Conservation (phyloP, 441 rosid species). For the Syzygium malaccense region DNA sequence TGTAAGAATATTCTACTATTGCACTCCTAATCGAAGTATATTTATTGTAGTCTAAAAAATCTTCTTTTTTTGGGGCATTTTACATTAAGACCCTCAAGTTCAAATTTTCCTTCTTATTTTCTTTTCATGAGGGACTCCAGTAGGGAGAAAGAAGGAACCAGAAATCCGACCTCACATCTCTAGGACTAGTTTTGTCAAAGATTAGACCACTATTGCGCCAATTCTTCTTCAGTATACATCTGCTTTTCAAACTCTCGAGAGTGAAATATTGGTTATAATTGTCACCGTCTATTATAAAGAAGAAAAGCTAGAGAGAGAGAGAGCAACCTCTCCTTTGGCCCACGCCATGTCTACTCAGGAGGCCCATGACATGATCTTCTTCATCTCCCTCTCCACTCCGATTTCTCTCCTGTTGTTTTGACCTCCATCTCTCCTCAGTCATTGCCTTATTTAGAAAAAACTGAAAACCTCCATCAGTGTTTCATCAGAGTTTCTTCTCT, state of each 20-base stretch:
- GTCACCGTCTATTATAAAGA: not conserved
- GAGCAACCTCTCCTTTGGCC: constrained; percentile 39
- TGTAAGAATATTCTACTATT: not conserved
- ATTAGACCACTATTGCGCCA: not conserved
- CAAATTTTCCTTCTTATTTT: not conserved
- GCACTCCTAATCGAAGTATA: not conserved
- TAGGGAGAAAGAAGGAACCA: not conserved
- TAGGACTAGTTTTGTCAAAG: not conserved
- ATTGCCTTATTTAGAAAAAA: constrained; percentile 33
- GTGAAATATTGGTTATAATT: not conserved
- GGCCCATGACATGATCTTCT: constrained; percentile 41
- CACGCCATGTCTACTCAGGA: constrained; percentile 38
- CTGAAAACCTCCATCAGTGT: constrained; percentile 7
- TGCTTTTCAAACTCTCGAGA: not conserved
- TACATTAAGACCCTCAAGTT: not conserved
- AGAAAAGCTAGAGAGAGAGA: constrained; percentile 15
- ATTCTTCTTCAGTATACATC: not conserved
- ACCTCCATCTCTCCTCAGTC: constrained; percentile 14
- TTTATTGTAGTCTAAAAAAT: not conserved
- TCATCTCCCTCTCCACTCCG: constrained; percentile 30
- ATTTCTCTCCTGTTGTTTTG: constrained; percentile 20
- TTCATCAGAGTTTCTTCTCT: not conserved
- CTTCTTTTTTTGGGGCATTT: not conserved
- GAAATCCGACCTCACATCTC: not conserved
- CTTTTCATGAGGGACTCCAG: not conserved